phyloP scores from a whole-genome alignment of 805 yeast species.

The Suhomyces tanzawaensis region DNA sequence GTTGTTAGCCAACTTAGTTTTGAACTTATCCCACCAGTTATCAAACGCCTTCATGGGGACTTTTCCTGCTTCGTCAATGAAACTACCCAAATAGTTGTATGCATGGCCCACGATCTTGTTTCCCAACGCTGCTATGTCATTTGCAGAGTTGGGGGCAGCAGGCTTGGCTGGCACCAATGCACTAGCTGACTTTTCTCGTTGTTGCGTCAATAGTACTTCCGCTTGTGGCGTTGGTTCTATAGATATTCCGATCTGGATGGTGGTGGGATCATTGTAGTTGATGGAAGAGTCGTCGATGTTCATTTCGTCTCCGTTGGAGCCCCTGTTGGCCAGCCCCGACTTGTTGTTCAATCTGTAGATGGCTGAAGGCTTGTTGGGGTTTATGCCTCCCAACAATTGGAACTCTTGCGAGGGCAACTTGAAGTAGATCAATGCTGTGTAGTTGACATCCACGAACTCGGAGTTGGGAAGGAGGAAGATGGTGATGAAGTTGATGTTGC shows the following conservation, averaged over 20 bases:
- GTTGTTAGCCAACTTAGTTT: constrained; percentile 67
- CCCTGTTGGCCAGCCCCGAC: constrained; percentile 13
- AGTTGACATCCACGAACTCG: constrained; percentile 57
- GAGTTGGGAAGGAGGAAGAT: constrained; percentile 83
- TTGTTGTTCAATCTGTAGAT: constrained; percentile 72
- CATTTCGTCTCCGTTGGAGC: constrained; percentile 36
- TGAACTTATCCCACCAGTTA: constrained; percentile 94
- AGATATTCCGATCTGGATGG: constrained; percentile 74
- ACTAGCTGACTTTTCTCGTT: constrained; percentile 26
- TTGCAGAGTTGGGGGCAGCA: constrained; percentile 22
- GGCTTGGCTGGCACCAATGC: constrained; percentile 21
- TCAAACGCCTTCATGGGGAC: constrained; percentile 87
- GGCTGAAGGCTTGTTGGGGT: constrained; percentile 77
- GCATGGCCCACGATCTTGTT: constrained; percentile 89
- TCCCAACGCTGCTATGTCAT: constrained; percentile 57
- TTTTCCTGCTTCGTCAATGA: constrained; percentile 72
- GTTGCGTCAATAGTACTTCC: constrained; percentile 49
- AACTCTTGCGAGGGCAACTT: constrained; percentile 71
- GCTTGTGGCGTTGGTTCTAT: constrained; percentile 78
- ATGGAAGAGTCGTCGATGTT: constrained; percentile 28
- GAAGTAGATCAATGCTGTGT: constrained; percentile 83
- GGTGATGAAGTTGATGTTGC: constrained; percentile 73
- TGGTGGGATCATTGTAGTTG: constrained; percentile 25
- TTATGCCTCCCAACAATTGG: constrained; percentile 62
- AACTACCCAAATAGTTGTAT: constrained; percentile 86